Base-by-base conservation (phyloP, 352 stramenopile genomes). In the Globisporangium megalacanthum region DNA sequence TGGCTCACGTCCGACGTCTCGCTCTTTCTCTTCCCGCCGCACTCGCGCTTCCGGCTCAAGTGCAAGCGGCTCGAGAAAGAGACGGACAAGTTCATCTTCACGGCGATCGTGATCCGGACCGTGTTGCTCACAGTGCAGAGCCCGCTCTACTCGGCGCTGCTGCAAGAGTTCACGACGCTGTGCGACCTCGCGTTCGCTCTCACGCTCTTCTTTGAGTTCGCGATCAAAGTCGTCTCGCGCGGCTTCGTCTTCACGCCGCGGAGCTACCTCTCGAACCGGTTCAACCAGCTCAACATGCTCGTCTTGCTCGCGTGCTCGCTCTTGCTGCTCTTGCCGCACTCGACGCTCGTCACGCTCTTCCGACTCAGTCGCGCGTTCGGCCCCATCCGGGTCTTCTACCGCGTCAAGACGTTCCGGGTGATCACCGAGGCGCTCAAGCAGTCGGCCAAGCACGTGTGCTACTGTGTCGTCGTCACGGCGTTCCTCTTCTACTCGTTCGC, bases 401-500 rank as follows among this genome's bases (percentile, higher is more conserved):
- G 86, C 15, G 85, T 94, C 33, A 82, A 88, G 52, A 89, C 83
- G 6, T 92, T 96, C 54, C 77, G 82, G 39, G 79, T 93, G 25
- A 94, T 96, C 57, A 91, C 82, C 0, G 77, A 92, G 48, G 86
- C 86, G 8, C 54, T 95, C 15, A 77, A 88, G 56, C 71, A 90
- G 33, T 93, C 86, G 11, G 67, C 78, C 0, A 71, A 69, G 9
- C 84, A 88, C 47, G 84, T 95, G n/a, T 79, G 88, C 39, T 95
- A 86, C 62, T 91, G 83, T 45, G 72, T 92, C 19, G 59, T 94
- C 31, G 74, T 95, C 22, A 80, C 78, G 31, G 53, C 88, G 10
- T 91, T 94, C 46, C 59, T 92, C 6, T 93, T 95, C 45, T 91
- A 92, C 62, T 87, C 79, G 3, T 92, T 92, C 60, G 86, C 83